phyloP scores from a whole-genome alignment of 805 yeast genomes.

The Priceomyces carsonii region DNA sequence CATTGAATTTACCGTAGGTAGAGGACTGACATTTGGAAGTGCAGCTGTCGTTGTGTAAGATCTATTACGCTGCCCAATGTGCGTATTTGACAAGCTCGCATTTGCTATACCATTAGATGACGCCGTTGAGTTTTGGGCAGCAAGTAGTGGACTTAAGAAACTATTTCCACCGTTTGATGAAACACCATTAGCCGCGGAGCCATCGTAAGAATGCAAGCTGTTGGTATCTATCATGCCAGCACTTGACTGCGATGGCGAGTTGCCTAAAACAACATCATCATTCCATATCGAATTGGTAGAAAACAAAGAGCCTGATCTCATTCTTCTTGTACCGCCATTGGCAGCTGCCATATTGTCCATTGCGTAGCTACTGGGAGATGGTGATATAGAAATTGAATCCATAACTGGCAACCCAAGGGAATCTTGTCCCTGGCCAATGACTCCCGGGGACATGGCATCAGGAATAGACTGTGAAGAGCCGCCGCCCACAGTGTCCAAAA shows the following conservation, averaged over 20 bases:
- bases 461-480: slow-evolving; percentile 10
- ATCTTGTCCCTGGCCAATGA: slow-evolving; percentile 11
- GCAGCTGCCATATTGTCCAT: slow-evolving; percentile 18
- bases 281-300: slow-evolving; percentile 59
- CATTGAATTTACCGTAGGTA: slow-evolving; percentile 11
- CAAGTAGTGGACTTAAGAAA: slow-evolving; percentile 15
- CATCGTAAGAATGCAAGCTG: slow-evolving; percentile 16
- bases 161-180: slow-evolving; percentile 8
- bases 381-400: slow-evolving; percentile 19
- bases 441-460: slow-evolving; percentile 19
- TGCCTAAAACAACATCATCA: slow-evolving; percentile 36
- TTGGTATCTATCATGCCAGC: slow-evolving; percentile 14
- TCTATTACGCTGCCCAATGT: slow-evolving; percentile 36
- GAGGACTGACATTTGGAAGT: slow-evolving; percentile 18
- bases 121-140: slow-evolving; percentile 11
- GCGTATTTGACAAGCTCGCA: slow-evolving; percentile 10
- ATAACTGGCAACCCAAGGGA: slow-evolving; percentile 12
- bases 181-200: slow-evolving; percentile 13
- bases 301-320: slow-evolving; percentile 58
- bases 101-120: slow-evolving; percentile 14
- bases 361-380: slow-evolving; percentile 16
- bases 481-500: slow-evolving; percentile 21
- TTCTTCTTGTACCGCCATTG: slow-evolving; percentile 32
- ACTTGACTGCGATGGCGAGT: slow-evolving; percentile 14
- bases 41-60: slow-evolving; percentile 54